These are phyloP conservation scores for Schrenkiella parvula DNA, from an alignment of 345 rosid genomes.

Conservation along the genomic window DNA sequence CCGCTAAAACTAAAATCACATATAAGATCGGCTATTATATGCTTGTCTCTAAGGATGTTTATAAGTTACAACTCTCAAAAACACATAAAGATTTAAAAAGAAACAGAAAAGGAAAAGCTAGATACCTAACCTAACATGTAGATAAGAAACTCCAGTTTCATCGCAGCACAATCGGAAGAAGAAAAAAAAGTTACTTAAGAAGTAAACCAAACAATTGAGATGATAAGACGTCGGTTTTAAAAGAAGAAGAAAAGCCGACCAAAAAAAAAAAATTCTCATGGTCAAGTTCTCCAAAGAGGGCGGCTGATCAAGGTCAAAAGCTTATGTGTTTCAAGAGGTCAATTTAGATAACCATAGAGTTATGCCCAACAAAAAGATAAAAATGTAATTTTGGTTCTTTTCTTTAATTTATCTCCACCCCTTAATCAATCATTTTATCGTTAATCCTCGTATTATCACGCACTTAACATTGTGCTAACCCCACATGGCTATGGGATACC, in stretches of 20 bases:
- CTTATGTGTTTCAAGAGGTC: slow-evolving; percentile 29
- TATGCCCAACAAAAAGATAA: too few relatives aligned
- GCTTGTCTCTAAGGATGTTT: not conserved
- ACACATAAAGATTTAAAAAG: not conserved
- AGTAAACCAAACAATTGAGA: slow-evolving; percentile 25
- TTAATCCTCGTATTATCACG: slow-evolving; percentile 32
- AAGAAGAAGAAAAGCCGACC: not conserved
- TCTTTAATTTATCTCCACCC: slow-evolving; percentile 19
- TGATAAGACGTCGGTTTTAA: slow-evolving; percentile 25
- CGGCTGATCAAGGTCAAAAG: slow-evolving; percentile 34
- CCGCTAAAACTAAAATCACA: not conserved
- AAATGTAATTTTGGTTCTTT: not conserved
- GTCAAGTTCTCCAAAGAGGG: slow-evolving; percentile 27
- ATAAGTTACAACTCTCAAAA: not conserved
- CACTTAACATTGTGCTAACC: slow-evolving; percentile 17
- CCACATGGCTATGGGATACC: slow-evolving; percentile 35
- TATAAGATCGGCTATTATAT: not conserved
- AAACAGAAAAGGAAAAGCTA: not conserved
- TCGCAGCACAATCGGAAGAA: slow-evolving; percentile 14
- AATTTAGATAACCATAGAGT: not conserved
- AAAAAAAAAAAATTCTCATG: too few relatives aligned
- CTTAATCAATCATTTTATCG: slow-evolving; percentile 28
- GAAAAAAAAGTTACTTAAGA: not conserved
- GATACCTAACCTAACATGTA: slow-evolving; percentile 30
- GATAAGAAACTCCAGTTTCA: slow-evolving; percentile 19